Evolutionary conservation across 225 moss, liverwort and hornwort species (phyloP).

Genomic region (Physcomitrium patens): DNA sequence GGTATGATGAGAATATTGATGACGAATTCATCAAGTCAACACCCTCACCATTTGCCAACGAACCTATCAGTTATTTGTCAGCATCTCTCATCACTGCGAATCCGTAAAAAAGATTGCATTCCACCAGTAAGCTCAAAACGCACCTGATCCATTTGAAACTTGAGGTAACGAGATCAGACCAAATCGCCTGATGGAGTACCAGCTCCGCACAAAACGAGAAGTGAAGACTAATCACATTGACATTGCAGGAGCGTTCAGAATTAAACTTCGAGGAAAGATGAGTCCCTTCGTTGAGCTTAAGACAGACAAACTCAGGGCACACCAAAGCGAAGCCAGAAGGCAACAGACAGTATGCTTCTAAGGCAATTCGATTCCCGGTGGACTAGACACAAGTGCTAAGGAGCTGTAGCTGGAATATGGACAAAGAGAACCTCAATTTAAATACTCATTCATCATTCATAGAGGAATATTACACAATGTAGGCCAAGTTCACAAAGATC

Average conservation of each 20-base stretch:
- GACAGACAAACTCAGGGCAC: neutral
- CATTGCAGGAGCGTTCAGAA: constrained; percentile 2
- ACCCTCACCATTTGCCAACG: constrained; percentile 1
- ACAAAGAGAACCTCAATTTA: constrained; percentile 11
- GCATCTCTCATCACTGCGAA: constrained; percentile 2
- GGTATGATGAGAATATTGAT: constrained; percentile 1
- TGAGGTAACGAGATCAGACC: neutral
- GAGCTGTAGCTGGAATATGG: neutral
- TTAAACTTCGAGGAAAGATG: constrained; percentile 16
- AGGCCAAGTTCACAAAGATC: constrained; percentile 7
- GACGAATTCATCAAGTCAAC: constrained; percentile 6
- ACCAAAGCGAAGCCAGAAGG: neutral
- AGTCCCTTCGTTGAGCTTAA: neutral
- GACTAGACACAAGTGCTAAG: neutral
- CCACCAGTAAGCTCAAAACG: neutral
- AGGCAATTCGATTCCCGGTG: neutral
- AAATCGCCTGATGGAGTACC: constrained; percentile 21
- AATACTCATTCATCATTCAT: constrained; percentile 2
- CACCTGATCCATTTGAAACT: constrained; percentile 35
- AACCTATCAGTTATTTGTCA: constrained; percentile 8
- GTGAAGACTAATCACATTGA: constrained; percentile 8
- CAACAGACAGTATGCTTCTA: neutral
- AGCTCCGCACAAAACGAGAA: neutral
- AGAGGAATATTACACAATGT: constrained; percentile 4
- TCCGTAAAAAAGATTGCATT: constrained; percentile 10